These are phyloP conservation scores for Lecanicillium sp. DNA, from an alignment of 2,329 filamentous ascomycete species.

Conservation along the genomic window DNA sequence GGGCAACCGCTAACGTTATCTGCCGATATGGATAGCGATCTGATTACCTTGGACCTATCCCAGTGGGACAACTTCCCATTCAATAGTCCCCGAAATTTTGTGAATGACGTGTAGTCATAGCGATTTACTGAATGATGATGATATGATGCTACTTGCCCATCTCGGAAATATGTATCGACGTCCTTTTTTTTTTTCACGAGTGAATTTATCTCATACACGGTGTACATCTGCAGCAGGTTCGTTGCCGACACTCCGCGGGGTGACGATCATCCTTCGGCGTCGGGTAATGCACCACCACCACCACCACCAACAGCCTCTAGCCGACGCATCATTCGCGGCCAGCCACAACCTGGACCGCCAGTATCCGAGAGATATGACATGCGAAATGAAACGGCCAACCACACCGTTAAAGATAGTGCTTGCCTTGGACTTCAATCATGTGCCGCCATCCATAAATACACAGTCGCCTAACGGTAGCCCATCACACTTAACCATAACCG, in stretches of 20 bases:
- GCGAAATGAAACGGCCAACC: too few species aligned
- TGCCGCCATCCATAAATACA: too few species aligned
- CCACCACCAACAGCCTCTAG: not conserved
- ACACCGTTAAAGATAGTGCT: too few species aligned
- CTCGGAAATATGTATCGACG: too few species aligned
- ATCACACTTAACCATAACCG: too few species aligned
- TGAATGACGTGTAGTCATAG: conserved; percentile 1
- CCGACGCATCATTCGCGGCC: not conserved
- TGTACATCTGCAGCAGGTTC: too few species aligned
- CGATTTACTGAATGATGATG: not conserved
- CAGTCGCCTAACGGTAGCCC: too few species aligned
- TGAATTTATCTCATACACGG: too few species aligned
- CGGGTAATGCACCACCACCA: conserved; percentile 10
- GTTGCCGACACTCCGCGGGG: not conserved
- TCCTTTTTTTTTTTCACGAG: too few species aligned
- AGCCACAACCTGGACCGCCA: not conserved
- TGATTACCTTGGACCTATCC: conserved; percentile 23
- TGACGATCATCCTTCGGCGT: not conserved
- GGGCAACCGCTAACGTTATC: not conserved
- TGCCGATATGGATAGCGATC: conserved; percentile 3
- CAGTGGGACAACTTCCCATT: conserved; percentile 29
- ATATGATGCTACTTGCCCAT: not conserved
- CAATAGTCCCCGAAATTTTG: conserved; percentile 12
- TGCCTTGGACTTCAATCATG: too few species aligned
- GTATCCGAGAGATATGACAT: not conserved